Percentiles rank a stretch among this genome's conserved stretches.
These are phyloP conservation scores for Curvularia eragrostidis DNA, from an alignment of 2,329 filamentous ascomycete species.

Conservation along the genomic window DNA sequence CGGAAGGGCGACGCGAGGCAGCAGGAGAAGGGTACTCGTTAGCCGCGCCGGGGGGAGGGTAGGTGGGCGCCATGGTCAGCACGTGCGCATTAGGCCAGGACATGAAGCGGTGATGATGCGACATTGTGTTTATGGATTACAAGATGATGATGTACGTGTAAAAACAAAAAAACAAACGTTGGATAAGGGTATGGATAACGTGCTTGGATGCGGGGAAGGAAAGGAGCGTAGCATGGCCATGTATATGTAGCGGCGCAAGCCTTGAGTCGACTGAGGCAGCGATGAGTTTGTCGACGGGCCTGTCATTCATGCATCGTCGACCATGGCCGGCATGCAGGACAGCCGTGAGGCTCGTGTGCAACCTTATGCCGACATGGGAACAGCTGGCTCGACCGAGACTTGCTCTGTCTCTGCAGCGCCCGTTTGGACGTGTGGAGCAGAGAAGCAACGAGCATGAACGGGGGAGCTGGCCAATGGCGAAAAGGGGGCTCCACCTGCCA, in stretches of 20 bases:
- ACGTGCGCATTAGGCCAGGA: slow-evolving; percentile 43
- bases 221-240: slow-evolving; percentile 31
- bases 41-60: slow-evolving; percentile 43
- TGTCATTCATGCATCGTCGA: slow-evolving; percentile 33
- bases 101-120: slow-evolving; percentile 46
- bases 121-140: slow-evolving; percentile 32
- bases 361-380: slow-evolving; percentile 33
- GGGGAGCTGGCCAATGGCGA: slow-evolving; percentile 29
- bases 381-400: slow-evolving; percentile 39
- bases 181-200: slow-evolving; percentile 34
- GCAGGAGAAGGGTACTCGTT: slow-evolving; percentile 46
- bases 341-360: slow-evolving; percentile 34
- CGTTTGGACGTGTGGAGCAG: slow-evolving; percentile 26
- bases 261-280: slow-evolving; percentile 17
- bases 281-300: slow-evolving; percentile 16
- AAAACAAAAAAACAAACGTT: slow-evolving; percentile 36
- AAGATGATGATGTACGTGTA: slow-evolving; percentile 2
- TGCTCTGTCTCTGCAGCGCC: slow-evolving; percentile 38
- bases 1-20: slow-evolving; percentile 40
- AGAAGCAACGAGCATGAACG: slow-evolving; percentile 20
- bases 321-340: slow-evolving; percentile 32
- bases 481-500: slow-evolving; percentile 20
- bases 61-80: slow-evolving; percentile 48
- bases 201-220: slow-evolving; percentile 31
- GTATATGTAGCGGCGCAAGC: slow-evolving; percentile 43